These are phyloP conservation scores for Colletotrichum tofieldiae DNA, from an alignment of 2,329 filamentous ascomycete genomes.

Conservation along the genomic window DNA sequence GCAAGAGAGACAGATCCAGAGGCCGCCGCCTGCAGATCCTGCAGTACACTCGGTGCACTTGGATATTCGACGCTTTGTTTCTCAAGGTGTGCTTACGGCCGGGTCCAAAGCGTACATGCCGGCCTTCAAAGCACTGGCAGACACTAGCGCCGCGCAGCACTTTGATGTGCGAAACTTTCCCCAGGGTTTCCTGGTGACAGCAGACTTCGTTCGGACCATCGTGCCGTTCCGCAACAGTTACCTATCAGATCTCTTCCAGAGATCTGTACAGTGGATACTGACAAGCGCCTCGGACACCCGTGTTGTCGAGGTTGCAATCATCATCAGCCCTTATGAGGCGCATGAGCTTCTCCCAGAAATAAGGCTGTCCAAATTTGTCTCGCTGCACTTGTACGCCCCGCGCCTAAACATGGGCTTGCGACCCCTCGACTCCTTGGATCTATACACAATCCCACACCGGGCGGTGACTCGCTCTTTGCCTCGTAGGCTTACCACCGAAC, in stretches of 20 bases:
- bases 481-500: conserved; percentile 51
- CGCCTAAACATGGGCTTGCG: conserved; percentile 55
- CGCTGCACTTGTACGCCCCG: conserved; percentile 68
- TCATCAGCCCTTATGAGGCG: conserved; percentile 76
- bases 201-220: conserved; percentile 67
- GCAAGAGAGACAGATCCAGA: conserved; percentile 69
- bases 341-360: conserved; percentile 64
- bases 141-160: conserved; percentile 56
- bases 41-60: conserved; percentile 59
- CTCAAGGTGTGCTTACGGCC: conserved; percentile 51
- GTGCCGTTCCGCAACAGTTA: conserved; percentile 18
- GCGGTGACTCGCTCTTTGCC: no score
- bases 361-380: conserved; percentile 50
- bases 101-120: conserved; percentile 55
- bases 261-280: conserved; percentile 70
- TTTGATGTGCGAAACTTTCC: conserved; percentile 56
- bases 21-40: conserved; percentile 58
- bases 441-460: conserved; percentile 57
- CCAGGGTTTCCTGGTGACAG: conserved; percentile 60
- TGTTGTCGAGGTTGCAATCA: conserved; percentile 49
- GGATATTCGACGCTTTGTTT: conserved; percentile 59
- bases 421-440: conserved; percentile 61
- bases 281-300: conserved; percentile 46
- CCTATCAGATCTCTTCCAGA: conserved; percentile 62
- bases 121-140: conserved; percentile 61